A percentile compares a stretch with the other conserved stretches of the same genome.
These are phyloP conservation scores for Cryptosporidium sp. DNA, from an alignment of 169 alveolate species.

Conservation along the genomic window DNA sequence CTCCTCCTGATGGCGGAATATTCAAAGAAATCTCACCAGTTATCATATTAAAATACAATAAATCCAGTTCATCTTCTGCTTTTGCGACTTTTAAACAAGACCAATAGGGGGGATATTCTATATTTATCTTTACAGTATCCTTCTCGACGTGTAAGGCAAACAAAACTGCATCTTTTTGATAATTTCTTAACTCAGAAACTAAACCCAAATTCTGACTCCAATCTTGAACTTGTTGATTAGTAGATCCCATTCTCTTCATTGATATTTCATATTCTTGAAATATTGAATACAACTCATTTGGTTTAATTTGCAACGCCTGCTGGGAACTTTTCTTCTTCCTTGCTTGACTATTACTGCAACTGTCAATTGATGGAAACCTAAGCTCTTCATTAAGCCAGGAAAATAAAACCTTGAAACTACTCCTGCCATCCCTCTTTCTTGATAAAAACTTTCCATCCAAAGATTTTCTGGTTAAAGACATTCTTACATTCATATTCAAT, in stretches of 20 bases:
- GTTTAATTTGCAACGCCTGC: neutral
- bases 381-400: constrained; percentile 36
- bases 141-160: constrained; percentile 36
- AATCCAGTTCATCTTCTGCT: neutral
- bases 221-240: neutral
- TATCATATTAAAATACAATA: constrained; percentile 20
- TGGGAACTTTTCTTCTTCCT: neutral
- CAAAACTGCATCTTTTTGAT: constrained; percentile 64
- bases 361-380: constrained; percentile 18
- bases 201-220: constrained; percentile 33
- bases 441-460: constrained; percentile 6
- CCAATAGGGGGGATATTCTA: constrained; percentile 65
- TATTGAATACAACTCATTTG: constrained; percentile 41
- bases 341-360: neutral
- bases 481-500: neutral
- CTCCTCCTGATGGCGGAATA: constrained; percentile 37
- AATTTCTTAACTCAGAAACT: constrained; percentile 12
- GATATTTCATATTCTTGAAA: constrained; percentile 34
- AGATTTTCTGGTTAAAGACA: neutral
- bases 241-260: constrained; percentile 25
- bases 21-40: constrained; percentile 35
- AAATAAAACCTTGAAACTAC: constrained; percentile 1
- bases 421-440: neutral
- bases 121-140: neutral
- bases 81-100: neutral